Percentiles rank a stretch among this genome's conserved stretches.
Conservation (phyloP, 257 asterid genomes). For the Solanum lignicaule region DNA sequence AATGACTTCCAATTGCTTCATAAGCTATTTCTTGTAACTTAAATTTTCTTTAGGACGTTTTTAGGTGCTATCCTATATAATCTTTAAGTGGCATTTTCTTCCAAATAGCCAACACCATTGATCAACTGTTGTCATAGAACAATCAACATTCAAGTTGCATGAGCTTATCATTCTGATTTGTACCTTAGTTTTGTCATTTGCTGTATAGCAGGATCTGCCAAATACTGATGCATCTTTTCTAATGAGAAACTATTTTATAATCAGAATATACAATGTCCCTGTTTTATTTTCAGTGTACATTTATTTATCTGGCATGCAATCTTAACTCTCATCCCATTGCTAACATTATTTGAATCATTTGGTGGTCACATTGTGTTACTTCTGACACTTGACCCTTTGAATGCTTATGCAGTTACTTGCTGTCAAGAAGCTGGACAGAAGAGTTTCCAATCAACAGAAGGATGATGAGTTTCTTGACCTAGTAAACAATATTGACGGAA, state of each 20-base stretch:
- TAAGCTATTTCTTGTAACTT: not conserved
- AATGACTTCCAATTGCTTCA: not conserved
- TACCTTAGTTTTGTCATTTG: not conserved
- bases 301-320: not conserved
- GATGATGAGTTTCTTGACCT: constrained; percentile 80
- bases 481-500: constrained; percentile 53
- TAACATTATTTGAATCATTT: not conserved
- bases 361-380: not conserved
- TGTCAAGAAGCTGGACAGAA: constrained; percentile 76
- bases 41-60: not conserved
- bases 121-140: not conserved
- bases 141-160: not conserved
- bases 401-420: constrained; percentile 60
- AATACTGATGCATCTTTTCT: not conserved
- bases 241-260: not conserved
- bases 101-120: not conserved
- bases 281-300: not conserved
- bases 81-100: not conserved
- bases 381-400: not conserved
- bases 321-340: not conserved
- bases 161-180: not conserved
- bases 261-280: not conserved
- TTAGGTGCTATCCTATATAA: not conserved
- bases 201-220: not conserved
- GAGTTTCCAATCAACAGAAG: constrained; percentile 64